Percentiles rank a stretch among this genome's conserved stretches.
Evolutionary conservation across 768 basidiomycete species (phyloP).

Genomic region (Serendipita sp.): DNA sequence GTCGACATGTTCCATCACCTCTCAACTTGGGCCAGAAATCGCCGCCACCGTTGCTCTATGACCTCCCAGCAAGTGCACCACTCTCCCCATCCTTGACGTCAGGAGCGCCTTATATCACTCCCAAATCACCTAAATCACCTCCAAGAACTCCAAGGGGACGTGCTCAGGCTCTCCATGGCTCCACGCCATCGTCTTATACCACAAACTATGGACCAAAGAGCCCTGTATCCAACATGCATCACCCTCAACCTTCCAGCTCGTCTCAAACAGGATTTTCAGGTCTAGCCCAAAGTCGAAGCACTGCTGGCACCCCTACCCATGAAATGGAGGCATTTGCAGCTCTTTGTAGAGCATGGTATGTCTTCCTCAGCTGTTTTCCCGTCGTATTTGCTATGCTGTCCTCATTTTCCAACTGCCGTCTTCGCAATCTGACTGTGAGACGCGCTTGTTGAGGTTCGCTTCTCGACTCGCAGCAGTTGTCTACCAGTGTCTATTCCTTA

Average conservation of each 20-base stretch:
- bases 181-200: background rate
- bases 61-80: constrained; percentile 4
- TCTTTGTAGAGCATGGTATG: constrained; percentile 61
- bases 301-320: constrained; percentile 15
- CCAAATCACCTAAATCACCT: constrained; percentile 1
- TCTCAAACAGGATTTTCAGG: background rate
- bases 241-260: background rate
- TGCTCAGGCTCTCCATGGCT: background rate
- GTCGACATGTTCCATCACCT: constrained; percentile 3
- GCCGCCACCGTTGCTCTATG: constrained; percentile 4
- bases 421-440: background rate
- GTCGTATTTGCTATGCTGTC: background rate
- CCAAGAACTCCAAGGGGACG: background rate
- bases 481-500: background rate
- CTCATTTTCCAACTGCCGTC: background rate
- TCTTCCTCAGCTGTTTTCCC: constrained; percentile 7
- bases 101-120: background rate
- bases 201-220: background rate
- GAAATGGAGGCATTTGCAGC: constrained; percentile 69
- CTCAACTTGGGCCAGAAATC: background rate
- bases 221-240: background rate
- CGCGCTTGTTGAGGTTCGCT: background rate
- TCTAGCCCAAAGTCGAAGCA: background rate
- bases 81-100: background rate
- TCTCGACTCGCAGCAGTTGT: background rate